Base-by-base conservation (phyloP, 1,139 yeast genomes). In the Zygotorulaspora mrakii region DNA sequence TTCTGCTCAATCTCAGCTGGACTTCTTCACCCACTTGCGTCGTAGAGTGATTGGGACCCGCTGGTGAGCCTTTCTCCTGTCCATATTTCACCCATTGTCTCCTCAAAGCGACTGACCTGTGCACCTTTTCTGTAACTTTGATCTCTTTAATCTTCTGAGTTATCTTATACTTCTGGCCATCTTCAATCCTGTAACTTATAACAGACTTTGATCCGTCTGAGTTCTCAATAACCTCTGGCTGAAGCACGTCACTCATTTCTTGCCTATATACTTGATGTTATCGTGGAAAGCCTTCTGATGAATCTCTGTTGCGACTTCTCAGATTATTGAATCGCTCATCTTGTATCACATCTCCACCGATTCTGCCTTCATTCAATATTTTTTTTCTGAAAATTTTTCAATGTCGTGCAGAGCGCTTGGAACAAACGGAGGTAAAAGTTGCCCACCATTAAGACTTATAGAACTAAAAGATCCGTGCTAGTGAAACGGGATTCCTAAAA, bases 1-100 rank as follows among this genome's bases (percentile, higher is more conserved):
- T 73, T 37, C 84, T 76, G 43, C 83, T 82, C 57, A 83, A 69
- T 59, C 77, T 76, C 57, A 81, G 69, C 50, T 74, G 77, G 39
- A 87, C 86, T 57, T 79, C 82, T 61, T 88, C 96, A 49, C 94
- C 95, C 42, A 86, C 72, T 58, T 83, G 87, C n/a, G 96, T 88
- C 45, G 94, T 86, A 59, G 85, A 76, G 45, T 79, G 72, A 66
- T 87, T 94, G 42, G 96, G 95, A 3, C 96, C 97, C 12, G 89
- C 78, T 8, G 82, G 77, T 42, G 82, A 74, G 52, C 75, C 77
- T 59, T 71, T 75, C 62, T 91, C 97, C 47, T 75, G 79, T 42
- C 98, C 98, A 64, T 80, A 94, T 66, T 85, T 85, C 48, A 59
- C 56, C 91, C 89, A 83, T 53, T 75, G 77, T 62, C 77, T 78